Evolutionary conservation across 805 yeast species (phyloP), one percentile per base, ranked within the genome.

Genomic region (Sporopachydermia quercuum): DNA sequence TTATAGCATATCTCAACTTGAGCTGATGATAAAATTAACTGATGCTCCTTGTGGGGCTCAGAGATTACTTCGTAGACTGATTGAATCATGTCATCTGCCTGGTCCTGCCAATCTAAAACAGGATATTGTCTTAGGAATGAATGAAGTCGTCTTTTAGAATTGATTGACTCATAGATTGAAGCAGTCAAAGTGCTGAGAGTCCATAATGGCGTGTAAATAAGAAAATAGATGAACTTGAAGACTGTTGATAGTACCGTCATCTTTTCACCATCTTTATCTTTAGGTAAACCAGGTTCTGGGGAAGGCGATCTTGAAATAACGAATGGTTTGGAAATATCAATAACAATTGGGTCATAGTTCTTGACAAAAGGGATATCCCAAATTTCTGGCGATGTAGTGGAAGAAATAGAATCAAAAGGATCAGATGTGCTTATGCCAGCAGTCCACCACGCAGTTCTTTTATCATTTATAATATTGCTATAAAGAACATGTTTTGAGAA

Each of bases 371-470:
- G 58, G 38, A 74, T 56, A 27, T 54, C 16, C 55, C 52, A 42
- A 13, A 67, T 60, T 23, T 51, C 56, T 34, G 59, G 56, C 42
- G 40, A 53, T 30, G 55, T 54, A 40, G 51, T 53, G 35, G 49
- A 51, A 43, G 50, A 61, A 37, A 63, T 47, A 14, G 54, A 56
- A 41, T 59, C 56, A 51, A 76, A 78, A 0, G 85, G 85, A 48
- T 79, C 84, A 30, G 63, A 57, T 18, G 57, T 49, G 0, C 80
- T 71, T 27, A 80, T 80, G 3, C 82, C 82, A 0, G 93, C 66
- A 2, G 93, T 82, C 71, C 81, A 83, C 78, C 83, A 85, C 13
- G 82, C 70, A 3, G 93, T 76, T 47, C 94, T 70, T 46, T 76
- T 76, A 58, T 84, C 95, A 45, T 84, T 81, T 42, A 77, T 70